Base-by-base conservation (phyloP, 140 eudicot species). In the Ambrosia hybrid region DNA sequence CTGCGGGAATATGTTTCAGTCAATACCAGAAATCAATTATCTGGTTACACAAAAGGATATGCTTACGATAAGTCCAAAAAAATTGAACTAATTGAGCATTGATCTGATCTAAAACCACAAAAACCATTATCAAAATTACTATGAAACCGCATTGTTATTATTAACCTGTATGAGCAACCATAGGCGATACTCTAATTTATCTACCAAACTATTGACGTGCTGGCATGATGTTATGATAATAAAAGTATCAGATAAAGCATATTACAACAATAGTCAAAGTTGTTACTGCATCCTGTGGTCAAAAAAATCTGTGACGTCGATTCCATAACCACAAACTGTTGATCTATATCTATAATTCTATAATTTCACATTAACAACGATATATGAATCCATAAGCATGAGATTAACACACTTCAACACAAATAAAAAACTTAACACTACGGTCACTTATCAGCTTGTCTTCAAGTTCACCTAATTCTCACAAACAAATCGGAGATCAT, bases 1-100 rank as follows among this genome's bases (percentile, higher is more conserved):
- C 74, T 71, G 70, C 26, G 75, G 51, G 16, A 70, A 26, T 1
- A 65, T 59, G 26, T 51, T 49, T 74, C 65, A 78, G 60, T 71
- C 46, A 51, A 77, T 43, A 59, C 63, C 30, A 58, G n/a, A 30
- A 30, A 45, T 46, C 13, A 59, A 13, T 43, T 52, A 72, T 43
- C 9, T 3, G 64, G 74, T 15, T 70, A 37, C 75, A 70, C 39
- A 64, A 64, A 60, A n/a, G 16, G 53, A 63, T 21, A 56, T 70
- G 17, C 53, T 7, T 64, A 14, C 4, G 48, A 10, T 1, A 57
- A 41, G 45, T 41, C 30, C 67, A 39, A 17, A 36, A 3, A 30
- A 1, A 51, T 30, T 68, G n/a, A 13, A 51, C 52, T 33, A 33
- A 51, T 5, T 34, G 61, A 68, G 34, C 48, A 30, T 16, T 2